These are phyloP conservation scores for Vitis hybrid DNA, from an alignment of 177 flowering plant genomes.

Conservation along the genomic window DNA sequence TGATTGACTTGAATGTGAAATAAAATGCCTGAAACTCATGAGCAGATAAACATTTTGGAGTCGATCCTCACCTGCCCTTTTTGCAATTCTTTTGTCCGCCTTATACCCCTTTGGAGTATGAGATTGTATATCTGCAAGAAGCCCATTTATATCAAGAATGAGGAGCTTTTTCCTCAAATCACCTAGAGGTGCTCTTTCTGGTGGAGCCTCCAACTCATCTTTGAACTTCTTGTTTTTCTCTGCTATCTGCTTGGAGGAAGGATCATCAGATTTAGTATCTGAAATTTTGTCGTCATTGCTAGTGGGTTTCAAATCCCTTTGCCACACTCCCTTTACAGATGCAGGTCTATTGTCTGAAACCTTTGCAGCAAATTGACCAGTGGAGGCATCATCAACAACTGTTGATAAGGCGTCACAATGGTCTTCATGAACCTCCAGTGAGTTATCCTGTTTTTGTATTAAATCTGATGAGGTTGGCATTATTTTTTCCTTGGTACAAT, in stretches of 20 bases:
- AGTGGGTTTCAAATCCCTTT: not conserved
- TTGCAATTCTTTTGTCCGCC: slow-evolving; percentile 30
- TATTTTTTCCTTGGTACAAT: not conserved
- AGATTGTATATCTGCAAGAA: slow-evolving; percentile 53
- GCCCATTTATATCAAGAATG: slow-evolving; percentile 62
- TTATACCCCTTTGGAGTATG: slow-evolving; percentile 36
- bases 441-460: slow-evolving; percentile 6
- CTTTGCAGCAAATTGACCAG: not conserved
- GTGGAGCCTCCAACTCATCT: not conserved
- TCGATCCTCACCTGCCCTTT: slow-evolving; percentile 41
- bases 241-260: not conserved
- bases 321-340: not conserved
- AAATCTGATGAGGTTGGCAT: not conserved
- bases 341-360: not conserved
- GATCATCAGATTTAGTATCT: not conserved
- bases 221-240: not conserved
- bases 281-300: not conserved
- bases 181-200: slow-evolving; percentile 4
- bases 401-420: not conserved
- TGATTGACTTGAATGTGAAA: not conserved
- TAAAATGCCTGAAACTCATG: not conserved
- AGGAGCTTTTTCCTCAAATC: slow-evolving; percentile 44
- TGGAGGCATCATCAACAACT: not conserved
- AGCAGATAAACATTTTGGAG: slow-evolving; percentile 1
- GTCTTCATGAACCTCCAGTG: not conserved